These are phyloP conservation scores for Pythium brassicae DNA, from an alignment of 352 stramenopile genomes.

Conservation along the genomic window DNA sequence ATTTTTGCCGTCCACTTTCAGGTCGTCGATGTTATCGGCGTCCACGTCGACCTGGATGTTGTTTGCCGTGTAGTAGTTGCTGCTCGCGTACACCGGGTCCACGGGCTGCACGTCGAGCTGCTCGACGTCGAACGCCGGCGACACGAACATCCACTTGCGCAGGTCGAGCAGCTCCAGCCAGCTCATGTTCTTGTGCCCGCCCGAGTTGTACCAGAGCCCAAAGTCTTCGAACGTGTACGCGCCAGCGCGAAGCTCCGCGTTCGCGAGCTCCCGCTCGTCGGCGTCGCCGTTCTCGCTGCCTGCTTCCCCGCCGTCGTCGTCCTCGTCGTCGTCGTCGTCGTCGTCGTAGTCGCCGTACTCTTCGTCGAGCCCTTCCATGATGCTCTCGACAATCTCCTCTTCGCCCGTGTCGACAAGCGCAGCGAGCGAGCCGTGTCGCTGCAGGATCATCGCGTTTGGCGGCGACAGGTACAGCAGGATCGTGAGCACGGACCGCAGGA, in stretches of 20 bases:
- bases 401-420: slow-evolving; percentile 76
- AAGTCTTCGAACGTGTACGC: slow-evolving; percentile 85
- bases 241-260: slow-evolving; percentile 45
- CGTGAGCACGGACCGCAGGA: slow-evolving; percentile 77
- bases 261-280: slow-evolving; percentile 25
- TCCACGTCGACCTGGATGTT: slow-evolving; percentile 82
- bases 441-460: slow-evolving; percentile 45
- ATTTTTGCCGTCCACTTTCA: slow-evolving; percentile 25
- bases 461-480: slow-evolving; percentile 71
- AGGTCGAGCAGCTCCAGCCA: slow-evolving; percentile 85
- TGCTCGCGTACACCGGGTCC: slow-evolving; percentile 65
- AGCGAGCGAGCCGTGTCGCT: slow-evolving; percentile 56
- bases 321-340: slow-evolving; percentile 23
- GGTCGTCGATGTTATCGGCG: slow-evolving; percentile 26
- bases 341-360: slow-evolving; percentile 11
- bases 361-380: slow-evolving; percentile 53
- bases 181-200: slow-evolving; percentile 72
- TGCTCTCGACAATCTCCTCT: slow-evolving; percentile 70
- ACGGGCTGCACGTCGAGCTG: slow-evolving; percentile 62
- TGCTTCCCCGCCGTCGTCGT: slow-evolving; percentile 26
- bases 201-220: slow-evolving; percentile 81
- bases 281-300: slow-evolving; percentile 13
- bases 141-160: slow-evolving; percentile 82
- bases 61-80: slow-evolving; percentile 83
- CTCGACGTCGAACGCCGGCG: slow-evolving; percentile 58